Evolutionary conservation across 2,329 filamentous ascomycete species (phyloP).

Genomic region (Thielaviopsis euricoi): DNA sequence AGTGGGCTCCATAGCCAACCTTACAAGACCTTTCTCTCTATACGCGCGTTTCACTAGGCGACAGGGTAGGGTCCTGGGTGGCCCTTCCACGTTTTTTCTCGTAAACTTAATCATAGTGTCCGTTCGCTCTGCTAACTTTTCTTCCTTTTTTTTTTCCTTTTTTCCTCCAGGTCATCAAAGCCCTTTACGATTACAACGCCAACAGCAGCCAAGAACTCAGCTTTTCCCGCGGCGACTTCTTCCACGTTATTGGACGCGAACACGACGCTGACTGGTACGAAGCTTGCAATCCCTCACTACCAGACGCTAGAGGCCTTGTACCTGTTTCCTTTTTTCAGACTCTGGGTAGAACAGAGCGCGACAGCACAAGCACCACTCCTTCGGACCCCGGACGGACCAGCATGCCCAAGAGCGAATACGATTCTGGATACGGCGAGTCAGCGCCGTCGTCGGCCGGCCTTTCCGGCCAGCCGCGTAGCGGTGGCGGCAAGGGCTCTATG

Average conservation of each 20-base stretch:
- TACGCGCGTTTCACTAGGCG: constrained; percentile 3
- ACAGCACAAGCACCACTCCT: constrained; percentile 44
- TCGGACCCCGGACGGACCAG: constrained; percentile 39
- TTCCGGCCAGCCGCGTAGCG: constrained; percentile 28
- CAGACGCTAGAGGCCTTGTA: constrained; percentile 75
- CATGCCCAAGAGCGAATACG: constrained; percentile 46
- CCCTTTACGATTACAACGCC: constrained; percentile 82
- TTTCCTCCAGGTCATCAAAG: constrained; percentile 67
- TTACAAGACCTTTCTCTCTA: not conserved
- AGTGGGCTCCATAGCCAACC: not conserved
- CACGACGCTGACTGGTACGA: constrained; percentile 96
- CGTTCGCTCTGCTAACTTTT: not conserved
- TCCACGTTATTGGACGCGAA: constrained; percentile 92
- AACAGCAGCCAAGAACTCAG: constrained; percentile 62
- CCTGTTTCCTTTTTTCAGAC: constrained; percentile 89
- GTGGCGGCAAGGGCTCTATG: constrained; percentile 47
- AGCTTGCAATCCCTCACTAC: constrained; percentile 84
- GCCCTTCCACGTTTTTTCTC: constrained; percentile 1
- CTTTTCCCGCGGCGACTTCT: constrained; percentile 92
- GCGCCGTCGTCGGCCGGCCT: constrained; percentile 10
- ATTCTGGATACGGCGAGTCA: constrained; percentile 70
- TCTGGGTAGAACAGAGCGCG: constrained; percentile 78
- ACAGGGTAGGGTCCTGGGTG: constrained; percentile 4
- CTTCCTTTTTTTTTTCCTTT: not conserved
- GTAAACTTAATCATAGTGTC: not conserved